A percentile compares a stretch with the other conserved stretches of the same genome.
Conservation (phyloP, 1,284 basidiomycete species). For the Termitomyces sp. region DNA sequence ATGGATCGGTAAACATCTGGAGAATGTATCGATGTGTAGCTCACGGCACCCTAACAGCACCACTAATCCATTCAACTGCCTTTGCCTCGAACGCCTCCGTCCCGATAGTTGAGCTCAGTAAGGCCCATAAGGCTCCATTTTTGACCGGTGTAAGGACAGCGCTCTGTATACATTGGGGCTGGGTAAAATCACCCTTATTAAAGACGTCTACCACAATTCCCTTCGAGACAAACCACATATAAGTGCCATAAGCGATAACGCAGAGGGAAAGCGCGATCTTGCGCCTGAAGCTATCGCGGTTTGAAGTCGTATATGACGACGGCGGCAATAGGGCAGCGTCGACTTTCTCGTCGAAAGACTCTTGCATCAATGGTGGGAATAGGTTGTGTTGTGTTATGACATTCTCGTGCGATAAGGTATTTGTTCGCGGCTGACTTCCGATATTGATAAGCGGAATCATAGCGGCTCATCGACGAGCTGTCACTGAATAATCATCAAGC, state of each 20-base stretch:
- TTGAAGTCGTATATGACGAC: background rate
- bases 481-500: background rate
- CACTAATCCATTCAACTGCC: constrained; percentile 50
- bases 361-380: constrained; percentile 6
- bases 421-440: background rate
- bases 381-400: background rate
- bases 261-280: constrained; percentile 2
- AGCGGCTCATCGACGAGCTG: too few relatives aligned
- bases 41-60: constrained; percentile 44
- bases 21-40: constrained; percentile 12
- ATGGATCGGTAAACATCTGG: background rate
- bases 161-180: constrained; percentile 39
- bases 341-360: constrained; percentile 3
- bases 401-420: background rate
- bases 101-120: constrained; percentile 33
- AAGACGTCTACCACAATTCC: background rate
- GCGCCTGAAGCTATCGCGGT: background rate
- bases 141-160: constrained; percentile 36
- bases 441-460: background rate
- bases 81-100: constrained; percentile 40
- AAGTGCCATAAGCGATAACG: constrained; percentile 3
- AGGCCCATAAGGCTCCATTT: constrained; percentile 37
- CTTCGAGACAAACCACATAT: constrained; percentile 3
- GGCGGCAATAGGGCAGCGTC: constrained; percentile 2
- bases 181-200: background rate